Percentiles rank a stretch among this genome's conserved stretches.
Evolutionary conservation across 2,329 filamentous ascomycete genomes (phyloP).

Genomic region (Alternaria consortialis): DNA sequence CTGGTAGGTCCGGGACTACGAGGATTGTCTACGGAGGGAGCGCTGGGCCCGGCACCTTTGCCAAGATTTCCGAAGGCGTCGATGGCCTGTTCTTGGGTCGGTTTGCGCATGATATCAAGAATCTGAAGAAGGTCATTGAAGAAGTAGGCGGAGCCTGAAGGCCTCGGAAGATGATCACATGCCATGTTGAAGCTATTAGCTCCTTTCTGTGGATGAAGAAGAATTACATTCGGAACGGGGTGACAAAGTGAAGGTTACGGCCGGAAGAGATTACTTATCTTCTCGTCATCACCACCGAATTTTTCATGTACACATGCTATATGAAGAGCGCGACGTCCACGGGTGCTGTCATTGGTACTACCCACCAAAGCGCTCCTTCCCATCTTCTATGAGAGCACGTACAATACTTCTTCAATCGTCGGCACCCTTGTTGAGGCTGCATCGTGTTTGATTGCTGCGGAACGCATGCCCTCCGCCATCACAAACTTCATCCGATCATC

Average conservation of each 20-base stretch:
- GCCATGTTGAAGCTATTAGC: neutral
- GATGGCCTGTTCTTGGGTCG: conserved; percentile 84
- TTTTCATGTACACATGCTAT: neutral
- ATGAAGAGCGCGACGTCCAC: neutral
- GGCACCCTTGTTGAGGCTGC: neutral
- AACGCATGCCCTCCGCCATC: neutral
- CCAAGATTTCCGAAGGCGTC: conserved; percentile 70
- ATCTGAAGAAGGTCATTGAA: conserved; percentile 74
- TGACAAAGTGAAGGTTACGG: neutral
- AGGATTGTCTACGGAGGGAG: conserved; percentile 84
- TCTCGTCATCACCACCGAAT: neutral
- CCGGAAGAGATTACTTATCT: conserved; percentile 7
- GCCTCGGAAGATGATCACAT: neutral
- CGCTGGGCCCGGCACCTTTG: conserved; percentile 80
- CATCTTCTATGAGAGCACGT: neutral
- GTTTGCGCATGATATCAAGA: conserved; percentile 79
- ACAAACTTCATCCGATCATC: neutral
- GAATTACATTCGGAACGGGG: neutral
- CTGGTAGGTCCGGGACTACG: conserved; percentile 63
- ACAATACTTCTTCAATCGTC: neutral
- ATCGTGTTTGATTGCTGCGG: neutral
- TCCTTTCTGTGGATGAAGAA: neutral
- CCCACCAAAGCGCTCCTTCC: neutral
- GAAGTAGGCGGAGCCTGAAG: conserved; percentile 67
- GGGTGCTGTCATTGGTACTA: neutral